Evolutionary conservation across 441 rosid genomes (phyloP).

Genomic region (Populus hybrid): DNA sequence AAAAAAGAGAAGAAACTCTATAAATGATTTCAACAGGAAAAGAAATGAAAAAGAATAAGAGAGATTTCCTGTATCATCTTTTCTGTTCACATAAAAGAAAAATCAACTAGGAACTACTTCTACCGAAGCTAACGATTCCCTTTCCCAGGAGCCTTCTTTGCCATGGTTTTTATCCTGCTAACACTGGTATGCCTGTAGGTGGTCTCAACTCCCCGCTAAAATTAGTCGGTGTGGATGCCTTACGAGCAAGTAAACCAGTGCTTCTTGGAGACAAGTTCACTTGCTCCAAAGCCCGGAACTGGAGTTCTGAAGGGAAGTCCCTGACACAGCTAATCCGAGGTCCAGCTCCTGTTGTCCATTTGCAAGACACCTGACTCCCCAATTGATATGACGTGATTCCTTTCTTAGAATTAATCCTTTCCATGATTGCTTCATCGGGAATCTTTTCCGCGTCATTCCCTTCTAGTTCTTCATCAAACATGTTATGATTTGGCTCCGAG

Average conservation of each 20-base stretch:
- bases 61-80: constrained; percentile 46
- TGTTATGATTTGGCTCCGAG: constrained; percentile 18
- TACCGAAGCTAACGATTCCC: constrained; percentile 32
- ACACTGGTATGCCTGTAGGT: constrained; percentile 6
- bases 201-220: constrained; percentile 21
- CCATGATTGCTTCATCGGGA: constrained; percentile 52
- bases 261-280: constrained; percentile 79
- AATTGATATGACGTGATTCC: constrained; percentile 66
- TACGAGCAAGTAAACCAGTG: constrained; percentile 20
- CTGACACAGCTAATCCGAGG: constrained; percentile 94
- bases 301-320: constrained; percentile 84
- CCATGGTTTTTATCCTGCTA: constrained; percentile 6
- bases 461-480: constrained; percentile 33
- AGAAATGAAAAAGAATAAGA: constrained; percentile 27
- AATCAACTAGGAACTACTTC: constrained; percentile 26
- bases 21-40: constrained; percentile 7
- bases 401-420: constrained; percentile 72
- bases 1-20: background rate
- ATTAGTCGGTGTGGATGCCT: constrained; percentile 11
- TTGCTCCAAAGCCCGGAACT: constrained; percentile 72
- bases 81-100: constrained; percentile 64
- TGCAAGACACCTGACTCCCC: constrained; percentile 71
- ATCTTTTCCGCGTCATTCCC: constrained; percentile 38
- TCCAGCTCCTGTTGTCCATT: constrained; percentile 99
- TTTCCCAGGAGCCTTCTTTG: constrained; percentile 25